These are phyloP conservation scores for Eucalyptus sp. DNA, from an alignment of 345 rosid genomes.

Conservation along the genomic window DNA sequence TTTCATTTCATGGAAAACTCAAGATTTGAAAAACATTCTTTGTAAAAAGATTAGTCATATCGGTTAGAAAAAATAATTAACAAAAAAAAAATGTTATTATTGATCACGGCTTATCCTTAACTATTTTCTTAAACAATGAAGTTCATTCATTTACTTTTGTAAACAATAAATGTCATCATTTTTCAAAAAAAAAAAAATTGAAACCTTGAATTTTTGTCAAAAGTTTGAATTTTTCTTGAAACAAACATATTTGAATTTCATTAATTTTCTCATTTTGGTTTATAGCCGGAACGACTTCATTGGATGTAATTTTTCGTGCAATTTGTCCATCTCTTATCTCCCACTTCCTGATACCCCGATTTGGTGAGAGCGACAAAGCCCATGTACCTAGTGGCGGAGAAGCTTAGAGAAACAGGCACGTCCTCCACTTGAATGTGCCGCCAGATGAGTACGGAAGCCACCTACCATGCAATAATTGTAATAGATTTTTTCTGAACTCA, in stretches of 20 bases:
- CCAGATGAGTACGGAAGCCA: background rate
- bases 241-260: background rate
- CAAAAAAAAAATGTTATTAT: background rate
- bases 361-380: background rate
- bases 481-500: background rate
- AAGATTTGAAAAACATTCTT: background rate
- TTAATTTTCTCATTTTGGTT: background rate
- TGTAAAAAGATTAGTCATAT: background rate
- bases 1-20: background rate
- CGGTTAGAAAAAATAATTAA: background rate
- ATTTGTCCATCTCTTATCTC: background rate
- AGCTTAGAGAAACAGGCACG: background rate
- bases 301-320: background rate
- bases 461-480: background rate
- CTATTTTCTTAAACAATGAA: background rate
- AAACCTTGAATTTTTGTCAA: background rate
- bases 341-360: background rate
- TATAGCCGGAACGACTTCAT: background rate
- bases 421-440: background rate
- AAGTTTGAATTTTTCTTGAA: background rate
- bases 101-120: background rate
- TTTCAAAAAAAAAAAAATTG: background rate
- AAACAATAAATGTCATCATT: background rate
- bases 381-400: background rate
- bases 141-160: background rate